Evolutionary conservation across 768 basidiomycete species (phyloP), one percentile per base, ranked within the genome.

Genomic region (Tulasnella sp.): DNA sequence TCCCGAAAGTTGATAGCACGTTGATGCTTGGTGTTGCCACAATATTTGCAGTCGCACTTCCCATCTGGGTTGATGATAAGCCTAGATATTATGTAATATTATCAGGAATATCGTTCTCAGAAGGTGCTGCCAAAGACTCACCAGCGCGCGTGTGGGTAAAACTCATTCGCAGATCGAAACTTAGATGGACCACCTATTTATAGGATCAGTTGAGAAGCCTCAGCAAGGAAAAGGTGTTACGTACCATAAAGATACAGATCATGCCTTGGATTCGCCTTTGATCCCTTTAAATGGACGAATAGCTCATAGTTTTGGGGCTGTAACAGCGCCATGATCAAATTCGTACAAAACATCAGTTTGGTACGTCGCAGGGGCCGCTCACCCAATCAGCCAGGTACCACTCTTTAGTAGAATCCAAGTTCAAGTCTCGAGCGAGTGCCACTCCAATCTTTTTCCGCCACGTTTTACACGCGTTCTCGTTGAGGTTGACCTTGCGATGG

Each of bases 101-200:
- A 24, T 81, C 66, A 49, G 74, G 70, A 65, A 76, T 71, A 7
- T 70, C 70, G 2, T 73, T 75, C 10, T 70, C 72, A 8, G 75
- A 68, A 54, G 77, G 76, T 2, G 82, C 72, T 0, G 81, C 82
- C 11, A 83, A 74, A 21, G 89, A 70, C 66, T 90, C 85, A 21
- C 73, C 70, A 55, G 80, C 80, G 21, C 2, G 85, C 85, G 65
- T 92, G 90, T 3, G 88, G 87, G 49, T 85, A 78, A 68, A 92
- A 89, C 67, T 92, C 90, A 49, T 84, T 84, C n/a, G 82, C 73
- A 11, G 88, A 90, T 44, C 90, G 84, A 69, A 90, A 92, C 56
- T 24, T 5, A 15, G 57, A 17, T 21, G 45, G 57, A 4, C 57
- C 57, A 12, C 57, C 57, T 59, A 25, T 4, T 12, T 22, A 60